Conservation (phyloP, 179 eudicot species). For the Camellia oleifera region DNA sequence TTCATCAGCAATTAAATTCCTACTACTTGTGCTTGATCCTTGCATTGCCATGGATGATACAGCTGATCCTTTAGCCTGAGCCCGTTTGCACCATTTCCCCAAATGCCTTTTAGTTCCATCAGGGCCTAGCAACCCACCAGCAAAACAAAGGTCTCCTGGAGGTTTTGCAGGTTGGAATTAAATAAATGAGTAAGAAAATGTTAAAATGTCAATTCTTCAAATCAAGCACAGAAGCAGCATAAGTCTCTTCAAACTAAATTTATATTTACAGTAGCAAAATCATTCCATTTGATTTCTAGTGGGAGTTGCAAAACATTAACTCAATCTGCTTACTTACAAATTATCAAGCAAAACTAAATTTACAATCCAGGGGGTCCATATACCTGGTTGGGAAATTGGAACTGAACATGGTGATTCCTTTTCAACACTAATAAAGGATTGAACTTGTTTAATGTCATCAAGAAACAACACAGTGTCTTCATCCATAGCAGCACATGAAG, state of each 20-base stretch:
- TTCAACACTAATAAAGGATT: constrained; percentile 28
- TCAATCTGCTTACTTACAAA: constrained; percentile 5
- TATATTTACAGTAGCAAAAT: background rate
- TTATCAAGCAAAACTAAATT: constrained; percentile 4
- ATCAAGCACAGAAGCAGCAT: background rate
- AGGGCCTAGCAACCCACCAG: constrained; percentile 80
- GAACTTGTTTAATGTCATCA: constrained; percentile 48
- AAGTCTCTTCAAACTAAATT: background rate
- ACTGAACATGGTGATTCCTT: constrained; percentile 36
- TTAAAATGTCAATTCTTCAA: background rate
- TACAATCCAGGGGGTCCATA: background rate
- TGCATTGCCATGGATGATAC: too few species aligned
- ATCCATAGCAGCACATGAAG: constrained; percentile 25
- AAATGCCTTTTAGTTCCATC: constrained; percentile 77
- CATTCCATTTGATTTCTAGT: background rate
- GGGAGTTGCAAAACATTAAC: background rate
- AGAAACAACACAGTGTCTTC: constrained; percentile 37
- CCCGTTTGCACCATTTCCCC: constrained; percentile 47
- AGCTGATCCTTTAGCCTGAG: too few species aligned
- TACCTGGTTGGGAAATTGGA: constrained; percentile 67
- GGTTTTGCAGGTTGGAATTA: constrained; percentile 10
- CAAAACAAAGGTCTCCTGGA: constrained; percentile 66
- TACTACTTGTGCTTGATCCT: too few species aligned
- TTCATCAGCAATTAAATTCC: too few species aligned
- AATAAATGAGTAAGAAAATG: background rate